A percentile compares a stretch with the other conserved stretches of the same genome.
Conservation (phyloP, 2,329 filamentous ascomycete genomes). For the Nothomitra cinnamomea region DNA sequence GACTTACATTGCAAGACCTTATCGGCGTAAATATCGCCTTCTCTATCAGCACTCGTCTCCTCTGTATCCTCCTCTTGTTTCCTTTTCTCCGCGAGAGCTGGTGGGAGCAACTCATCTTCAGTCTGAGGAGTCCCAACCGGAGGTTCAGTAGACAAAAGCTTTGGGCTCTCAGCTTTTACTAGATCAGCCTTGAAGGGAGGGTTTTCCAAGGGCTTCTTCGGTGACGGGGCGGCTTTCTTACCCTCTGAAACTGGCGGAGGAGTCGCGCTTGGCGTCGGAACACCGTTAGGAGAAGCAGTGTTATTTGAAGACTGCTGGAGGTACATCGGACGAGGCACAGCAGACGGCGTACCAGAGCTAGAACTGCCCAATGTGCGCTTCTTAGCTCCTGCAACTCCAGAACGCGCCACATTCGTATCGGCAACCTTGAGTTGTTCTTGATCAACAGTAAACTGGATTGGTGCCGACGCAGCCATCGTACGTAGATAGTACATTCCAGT, state of each 20-base stretch:
- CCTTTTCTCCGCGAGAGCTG: slow-evolving; percentile 30
- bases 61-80: slow-evolving; percentile 59
- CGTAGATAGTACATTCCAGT: slow-evolving; percentile 99
- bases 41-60: slow-evolving; percentile 53
- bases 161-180: slow-evolving; percentile 63
- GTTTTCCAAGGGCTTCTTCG: slow-evolving; percentile 38
- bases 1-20: slow-evolving; percentile 71
- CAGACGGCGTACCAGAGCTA: slow-evolving; percentile 37
- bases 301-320: slow-evolving; percentile 34
- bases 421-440: slow-evolving; percentile 82
- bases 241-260: slow-evolving; percentile 38
- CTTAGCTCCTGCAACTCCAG: slow-evolving; percentile 39
- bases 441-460: slow-evolving; percentile 98
- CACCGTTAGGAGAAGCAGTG: slow-evolving; percentile 35
- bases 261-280: slow-evolving; percentile 52
- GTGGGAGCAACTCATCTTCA: slow-evolving; percentile 46
- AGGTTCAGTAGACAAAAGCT: slow-evolving; percentile 58
- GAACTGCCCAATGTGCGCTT: slow-evolving; percentile 48
- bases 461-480: slow-evolving; percentile 88
- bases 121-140: slow-evolving; percentile 31
- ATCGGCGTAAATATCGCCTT: slow-evolving; percentile 90
- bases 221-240: slow-evolving; percentile 22
- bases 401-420: slow-evolving; percentile 60
- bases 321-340: slow-evolving; percentile 52
- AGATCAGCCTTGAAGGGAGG: slow-evolving; percentile 61